Evolutionary conservation across 2,329 filamentous ascomycete genomes (phyloP).

Genomic region (Periconia macrospinosa): DNA sequence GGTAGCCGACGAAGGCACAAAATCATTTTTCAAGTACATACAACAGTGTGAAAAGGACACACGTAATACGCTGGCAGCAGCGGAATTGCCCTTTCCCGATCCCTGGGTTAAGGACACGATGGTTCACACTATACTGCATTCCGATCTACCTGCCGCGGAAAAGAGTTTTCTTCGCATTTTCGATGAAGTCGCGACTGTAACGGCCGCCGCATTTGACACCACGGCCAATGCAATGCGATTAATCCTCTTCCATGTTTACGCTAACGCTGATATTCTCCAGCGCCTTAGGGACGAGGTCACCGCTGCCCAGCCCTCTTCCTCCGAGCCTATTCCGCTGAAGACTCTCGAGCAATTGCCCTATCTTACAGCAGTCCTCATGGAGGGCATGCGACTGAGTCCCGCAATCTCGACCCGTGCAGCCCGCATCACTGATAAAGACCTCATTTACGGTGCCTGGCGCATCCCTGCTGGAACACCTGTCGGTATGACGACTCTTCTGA

Average conservation of each 20-base stretch:
- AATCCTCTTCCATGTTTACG: constrained; percentile 23
- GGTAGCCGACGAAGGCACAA: constrained; percentile 8
- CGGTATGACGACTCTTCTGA: constrained; percentile 31
- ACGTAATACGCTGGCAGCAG: too few species aligned
- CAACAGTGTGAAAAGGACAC: not conserved
- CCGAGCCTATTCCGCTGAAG: constrained; percentile 3
- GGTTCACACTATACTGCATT: constrained; percentile 10
- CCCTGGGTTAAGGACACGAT: not conserved
- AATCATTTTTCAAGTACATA: constrained; percentile 8
- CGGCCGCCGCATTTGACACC: constrained; percentile 31
- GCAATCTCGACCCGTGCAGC: constrained; percentile 23
- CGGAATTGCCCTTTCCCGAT: too few species aligned
- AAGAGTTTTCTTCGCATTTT: constrained; percentile 16
- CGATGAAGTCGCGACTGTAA: constrained; percentile 24
- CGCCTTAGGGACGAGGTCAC: constrained; percentile 19
- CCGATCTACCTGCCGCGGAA: constrained; percentile 16
- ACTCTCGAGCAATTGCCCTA: constrained; percentile 15
- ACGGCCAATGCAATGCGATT: constrained; percentile 22
- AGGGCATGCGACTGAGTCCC: constrained; percentile 29
- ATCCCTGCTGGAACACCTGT: constrained; percentile 31
- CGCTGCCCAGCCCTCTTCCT: not conserved
- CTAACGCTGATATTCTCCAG: constrained; percentile 10
- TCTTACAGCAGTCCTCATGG: constrained; percentile 7
- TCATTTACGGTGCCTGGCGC: constrained; percentile 9
- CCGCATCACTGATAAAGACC: constrained; percentile 17